Base-by-base conservation (phyloP, 352 stramenopile genomes). In the Globisporangium uncinulatum region DNA sequence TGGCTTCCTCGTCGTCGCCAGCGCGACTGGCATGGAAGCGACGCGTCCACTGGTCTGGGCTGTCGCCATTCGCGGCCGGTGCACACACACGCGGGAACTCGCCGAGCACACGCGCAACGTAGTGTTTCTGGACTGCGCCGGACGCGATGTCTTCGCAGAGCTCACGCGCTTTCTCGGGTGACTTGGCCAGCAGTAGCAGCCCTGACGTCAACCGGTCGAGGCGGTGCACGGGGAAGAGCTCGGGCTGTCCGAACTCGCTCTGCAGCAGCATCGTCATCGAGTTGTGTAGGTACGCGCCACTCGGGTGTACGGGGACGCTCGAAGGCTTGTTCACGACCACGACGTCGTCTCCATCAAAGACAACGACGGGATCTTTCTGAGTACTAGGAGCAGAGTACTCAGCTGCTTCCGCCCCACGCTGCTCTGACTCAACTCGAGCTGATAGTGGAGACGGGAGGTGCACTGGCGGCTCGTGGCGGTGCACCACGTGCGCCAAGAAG, bases 391-490 rank as follows among this genome's bases (percentile, higher is more conserved):
- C 59, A 43, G 24, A 8, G 13, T 21, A 21, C 44, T 19, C 24
- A 6, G 37, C 3, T 21, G 51, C 5, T 0, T 34, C 34, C 34
- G 10, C 34, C 5, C 34, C 34, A 39, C 34, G 34, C 34, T 39
- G 7, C 34, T 13, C 34, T n/a, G 11, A 21, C 1, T 54, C 31
- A 15, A 8, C 34, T 39, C 34, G 5, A 14, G 15, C n/a, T 29
- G 11, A 34, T 6, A 32, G 46, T 29, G 14, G 67, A 48, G 42
- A 49, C n/a, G 15, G 67, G 45, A 24, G 71, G 60, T 84, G 76
- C 4, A 98, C 84, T 34, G 73, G 79, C 19, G 95, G 94, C 70
- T 98, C 95, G 66, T 98, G 94, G 32, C 93, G 89, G 83, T 98
- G 94, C 37, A 96, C 82, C 17, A 79, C 71, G 66, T 98, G 94